These are phyloP conservation scores for Aschersonia sp. DNA, from an alignment of 2,329 filamentous ascomycete genomes.

Conservation along the genomic window DNA sequence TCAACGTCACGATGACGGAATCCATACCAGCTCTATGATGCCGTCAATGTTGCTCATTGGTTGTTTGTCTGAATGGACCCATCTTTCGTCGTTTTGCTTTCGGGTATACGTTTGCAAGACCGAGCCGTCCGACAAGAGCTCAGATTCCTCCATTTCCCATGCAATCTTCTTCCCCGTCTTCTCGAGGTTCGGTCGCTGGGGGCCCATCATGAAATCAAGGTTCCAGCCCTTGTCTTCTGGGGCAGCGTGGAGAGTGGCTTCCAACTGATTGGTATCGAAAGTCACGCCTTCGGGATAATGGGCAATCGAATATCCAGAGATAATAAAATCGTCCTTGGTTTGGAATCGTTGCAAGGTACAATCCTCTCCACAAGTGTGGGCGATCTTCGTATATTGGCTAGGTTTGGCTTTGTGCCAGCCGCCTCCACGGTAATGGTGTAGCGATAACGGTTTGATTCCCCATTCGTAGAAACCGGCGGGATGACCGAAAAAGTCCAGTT, in stretches of 20 bases:
- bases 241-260: constrained; percentile 35
- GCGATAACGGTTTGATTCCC: constrained; percentile 41
- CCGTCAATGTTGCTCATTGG: constrained; percentile 39
- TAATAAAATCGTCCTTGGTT: constrained; percentile 35
- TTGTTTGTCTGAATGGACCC: constrained; percentile 29
- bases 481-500: constrained; percentile 45
- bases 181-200: constrained; percentile 29
- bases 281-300: constrained; percentile 38
- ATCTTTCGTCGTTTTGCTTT: constrained; percentile 36
- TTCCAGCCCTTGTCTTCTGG: constrained; percentile 34
- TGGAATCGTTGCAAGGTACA: constrained; percentile 45
- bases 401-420: constrained; percentile 41
- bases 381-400: constrained; percentile 40
- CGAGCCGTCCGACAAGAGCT: constrained; percentile 29
- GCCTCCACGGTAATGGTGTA: constrained; percentile 50
- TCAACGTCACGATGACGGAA: constrained; percentile 17
- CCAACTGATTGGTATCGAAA: constrained; percentile 33
- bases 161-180: constrained; percentile 35
- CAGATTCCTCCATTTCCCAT: constrained; percentile 38
- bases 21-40: constrained; percentile 42
- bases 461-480: constrained; percentile 51
- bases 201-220: constrained; percentile 35
- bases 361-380: constrained; percentile 44
- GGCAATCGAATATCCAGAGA: constrained; percentile 45
- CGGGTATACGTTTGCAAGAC: constrained; percentile 39